These are phyloP conservation scores for Vitis labrusca DNA, from an alignment of 164 flowering plant genomes.

Conservation along the genomic window DNA sequence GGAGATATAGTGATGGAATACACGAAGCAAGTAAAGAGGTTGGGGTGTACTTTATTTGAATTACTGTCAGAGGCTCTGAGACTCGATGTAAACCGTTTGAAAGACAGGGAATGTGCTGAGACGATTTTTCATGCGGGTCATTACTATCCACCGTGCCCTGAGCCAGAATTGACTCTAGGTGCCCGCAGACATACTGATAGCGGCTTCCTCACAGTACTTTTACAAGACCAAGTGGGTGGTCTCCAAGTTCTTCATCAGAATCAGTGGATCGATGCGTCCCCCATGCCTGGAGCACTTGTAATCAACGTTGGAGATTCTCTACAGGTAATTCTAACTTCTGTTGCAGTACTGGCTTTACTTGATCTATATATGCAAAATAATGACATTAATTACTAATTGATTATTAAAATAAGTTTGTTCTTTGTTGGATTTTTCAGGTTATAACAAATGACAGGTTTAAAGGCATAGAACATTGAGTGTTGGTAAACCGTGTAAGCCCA, in stretches of 20 bases:
- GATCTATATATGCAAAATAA: too few species aligned
- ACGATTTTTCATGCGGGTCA: constrained; percentile 7
- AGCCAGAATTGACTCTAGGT: constrained; percentile 33
- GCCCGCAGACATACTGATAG: constrained; percentile 17
- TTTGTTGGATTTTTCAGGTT: constrained; percentile 9
- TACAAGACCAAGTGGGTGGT: constrained; percentile 34
- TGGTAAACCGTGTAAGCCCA: constrained; percentile 19
- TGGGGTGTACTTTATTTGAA: constrained; percentile 14
- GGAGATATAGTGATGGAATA: constrained; percentile 15
- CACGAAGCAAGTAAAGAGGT: constrained; percentile 13
- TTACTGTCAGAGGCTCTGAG: constrained; percentile 30
- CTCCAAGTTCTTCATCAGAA: constrained; percentile 28
- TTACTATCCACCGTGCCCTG: constrained; percentile 34
- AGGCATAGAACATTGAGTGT: constrained; percentile 27
- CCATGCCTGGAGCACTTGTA: constrained; percentile 23
- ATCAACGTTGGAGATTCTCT: constrained; percentile 29
- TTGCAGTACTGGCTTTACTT: too few species aligned
- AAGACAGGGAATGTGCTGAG: constrained; percentile 20
- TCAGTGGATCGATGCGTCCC: constrained; percentile 28
- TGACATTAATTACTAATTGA: too few species aligned
- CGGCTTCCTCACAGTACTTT: constrained; percentile 27
- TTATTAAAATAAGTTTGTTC: too few species aligned
- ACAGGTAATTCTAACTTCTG: constrained; percentile 11
- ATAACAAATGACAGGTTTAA: constrained; percentile 23
- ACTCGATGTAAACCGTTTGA: constrained; percentile 13